Evolutionary conservation across 2,329 filamentous ascomycete genomes (phyloP), one percentile per base, ranked within the genome.

Genomic region (Penicillium sp.): DNA sequence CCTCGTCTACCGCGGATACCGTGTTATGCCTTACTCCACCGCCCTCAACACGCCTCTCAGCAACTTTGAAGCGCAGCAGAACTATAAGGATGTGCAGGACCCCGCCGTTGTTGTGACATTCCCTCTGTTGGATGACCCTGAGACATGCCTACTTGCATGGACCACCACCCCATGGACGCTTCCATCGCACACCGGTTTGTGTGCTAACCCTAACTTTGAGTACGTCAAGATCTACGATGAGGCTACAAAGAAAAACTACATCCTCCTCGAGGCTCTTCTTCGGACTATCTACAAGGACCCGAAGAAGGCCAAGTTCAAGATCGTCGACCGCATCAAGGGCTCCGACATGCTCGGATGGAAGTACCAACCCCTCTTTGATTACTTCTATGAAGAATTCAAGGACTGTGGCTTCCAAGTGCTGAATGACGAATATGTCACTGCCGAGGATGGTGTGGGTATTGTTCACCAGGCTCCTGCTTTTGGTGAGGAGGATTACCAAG

Each of bases 11-110:
- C 89, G 91, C 66, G 93, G 91, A 43, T 90, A 94, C 76, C 87
- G 88, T 70, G 91, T 97, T 61, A 94, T 97, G 90, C 93, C 93
- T 13, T 97, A 94, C 76, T 96, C 91, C 31, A 97, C 92, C 2
- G 91, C 89, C 17, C 83, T 96, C 70, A 92, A 89, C 55, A 97
- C 93, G 3, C 89, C 92, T 6, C 81, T 97, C 66, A 96, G 90
- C 77, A 96, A 96, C 76, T 96, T 96, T 68, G 93, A 97, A 77
- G 89, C 93, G 44, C 90, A 92, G 67, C 91, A 97, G 73, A 96
- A 97, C 75, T 96, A 97, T 78, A 91, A 96, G 76, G 90, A 96
- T 68, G 89, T 93, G 3, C 91, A 91, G 58, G 93, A 97, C 67
- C 93, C 93, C 7, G 91, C 93, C 31, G 83, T 97, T 35, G 90